Percentiles rank a stretch among this genome's conserved stretches.
These are phyloP conservation scores for Symbiotaphrina buchneri DNA, from an alignment of 495 filamentous ascomycete genomes.

Conservation along the genomic window DNA sequence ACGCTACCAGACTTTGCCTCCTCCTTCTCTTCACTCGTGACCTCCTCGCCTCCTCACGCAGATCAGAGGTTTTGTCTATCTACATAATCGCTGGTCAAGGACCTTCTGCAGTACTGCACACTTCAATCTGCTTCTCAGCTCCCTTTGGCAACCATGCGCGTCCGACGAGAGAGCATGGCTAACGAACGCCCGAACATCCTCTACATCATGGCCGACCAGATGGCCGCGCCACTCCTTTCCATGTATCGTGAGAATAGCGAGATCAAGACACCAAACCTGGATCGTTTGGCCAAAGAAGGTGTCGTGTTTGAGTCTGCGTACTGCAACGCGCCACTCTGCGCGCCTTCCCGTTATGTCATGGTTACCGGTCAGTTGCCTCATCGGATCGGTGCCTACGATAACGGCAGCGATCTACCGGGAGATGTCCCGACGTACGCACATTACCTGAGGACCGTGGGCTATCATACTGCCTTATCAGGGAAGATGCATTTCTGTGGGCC, in stretches of 20 bases:
- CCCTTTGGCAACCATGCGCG: no score
- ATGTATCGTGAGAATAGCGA: conserved; percentile 61
- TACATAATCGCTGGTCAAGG: no score
- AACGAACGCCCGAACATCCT: conserved; percentile 69
- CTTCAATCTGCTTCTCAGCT: no score
- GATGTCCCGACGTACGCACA: conserved; percentile 76
- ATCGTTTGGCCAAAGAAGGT: conserved; percentile 50
- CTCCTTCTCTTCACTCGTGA: no score
- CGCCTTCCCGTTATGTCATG: conserved; percentile 73
- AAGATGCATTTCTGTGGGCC: conserved; percentile 90
- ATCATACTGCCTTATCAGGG: conserved; percentile 71
- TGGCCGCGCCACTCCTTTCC: conserved; percentile 64
- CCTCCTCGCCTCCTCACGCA: no score
- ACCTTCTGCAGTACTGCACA: no score
- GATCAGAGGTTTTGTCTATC: no score
- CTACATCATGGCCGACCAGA: conserved; percentile 85
- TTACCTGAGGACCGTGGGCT: conserved; percentile 62
- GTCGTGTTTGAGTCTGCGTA: conserved; percentile 79
- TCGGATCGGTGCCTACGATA: conserved; percentile 74
- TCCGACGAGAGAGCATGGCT: no score
- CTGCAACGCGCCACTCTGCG: conserved; percentile 74
- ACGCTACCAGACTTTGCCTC: no score
- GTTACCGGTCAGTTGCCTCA: conserved; percentile 71
- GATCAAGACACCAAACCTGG: conserved; percentile 71
- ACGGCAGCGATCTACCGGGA: conserved; percentile 49